Conservation (phyloP, 2,329 filamentous ascomycete species). For the Ophiostoma tasmaniense region DNA sequence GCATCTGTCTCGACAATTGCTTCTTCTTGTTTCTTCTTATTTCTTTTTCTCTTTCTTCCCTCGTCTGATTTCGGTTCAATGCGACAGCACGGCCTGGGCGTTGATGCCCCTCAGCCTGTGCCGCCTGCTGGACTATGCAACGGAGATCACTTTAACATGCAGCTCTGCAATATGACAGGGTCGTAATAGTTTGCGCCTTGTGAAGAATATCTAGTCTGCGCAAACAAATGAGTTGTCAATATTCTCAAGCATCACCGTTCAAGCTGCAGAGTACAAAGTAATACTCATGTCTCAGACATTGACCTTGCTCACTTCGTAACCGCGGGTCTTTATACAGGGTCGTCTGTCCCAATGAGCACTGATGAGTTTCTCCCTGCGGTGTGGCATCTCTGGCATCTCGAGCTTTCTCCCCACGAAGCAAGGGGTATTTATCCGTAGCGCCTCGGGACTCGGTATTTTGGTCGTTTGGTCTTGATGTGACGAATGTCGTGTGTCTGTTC, state of each 20-base stretch:
- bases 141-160: constrained; percentile 10
- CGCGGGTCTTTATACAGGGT: not conserved
- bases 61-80: not conserved
- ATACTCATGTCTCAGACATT: not conserved
- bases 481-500: not conserved
- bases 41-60: no score
- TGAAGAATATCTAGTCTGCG: not conserved
- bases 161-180: not conserved
- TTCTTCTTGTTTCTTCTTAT: not conserved
- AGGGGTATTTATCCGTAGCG: not conserved
- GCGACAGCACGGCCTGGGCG: not conserved
- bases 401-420: not conserved
- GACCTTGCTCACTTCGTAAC: not conserved
- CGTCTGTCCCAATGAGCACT: not conserved
- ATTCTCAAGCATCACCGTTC: not conserved
- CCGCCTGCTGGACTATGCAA: constrained; percentile 10
- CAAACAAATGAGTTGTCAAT: not conserved
- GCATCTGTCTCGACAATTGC: no score
- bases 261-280: no score
- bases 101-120: not conserved
- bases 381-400: not conserved
- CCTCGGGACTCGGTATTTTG: not conserved
- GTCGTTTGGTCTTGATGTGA: not conserved
- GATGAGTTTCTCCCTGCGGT: not conserved
- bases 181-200: not conserved